Conservation (phyloP, 2,329 filamentous ascomycete species). For the Stachybotrys chlorohalonatus region DNA sequence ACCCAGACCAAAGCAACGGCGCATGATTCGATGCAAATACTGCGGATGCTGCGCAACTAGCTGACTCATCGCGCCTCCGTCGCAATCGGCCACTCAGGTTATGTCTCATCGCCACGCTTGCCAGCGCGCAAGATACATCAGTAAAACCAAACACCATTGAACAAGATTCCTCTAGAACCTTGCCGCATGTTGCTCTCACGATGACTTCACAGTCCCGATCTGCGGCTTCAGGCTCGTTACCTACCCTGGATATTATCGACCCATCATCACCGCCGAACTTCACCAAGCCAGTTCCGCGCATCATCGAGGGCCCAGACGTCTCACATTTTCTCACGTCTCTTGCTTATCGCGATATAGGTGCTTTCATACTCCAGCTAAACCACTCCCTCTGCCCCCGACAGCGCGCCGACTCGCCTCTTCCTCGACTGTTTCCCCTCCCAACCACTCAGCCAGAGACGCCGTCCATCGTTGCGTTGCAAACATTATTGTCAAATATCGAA, state of each 20-base stretch:
- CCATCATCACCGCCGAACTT: constrained; percentile 44
- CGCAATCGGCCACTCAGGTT: no score
- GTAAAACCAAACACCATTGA: no score
- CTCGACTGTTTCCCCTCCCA: constrained; percentile 31
- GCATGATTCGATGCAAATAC: no score
- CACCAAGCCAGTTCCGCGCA: constrained; percentile 62
- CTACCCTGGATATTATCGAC: constrained; percentile 39
- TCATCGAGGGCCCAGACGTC: constrained; percentile 79
- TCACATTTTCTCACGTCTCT: constrained; percentile 67
- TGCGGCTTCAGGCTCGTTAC: constrained; percentile 5
- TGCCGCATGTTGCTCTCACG: no score
- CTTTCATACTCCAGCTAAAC: constrained; percentile 86
- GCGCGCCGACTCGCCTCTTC: constrained; percentile 24
- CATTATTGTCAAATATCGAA: constrained; percentile 56
- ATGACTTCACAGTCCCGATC: background rate
- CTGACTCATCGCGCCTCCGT: no score
- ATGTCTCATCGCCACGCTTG: no score
- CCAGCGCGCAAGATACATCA: no score
- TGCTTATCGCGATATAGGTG: constrained; percentile 80
- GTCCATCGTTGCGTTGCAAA: constrained; percentile 55
- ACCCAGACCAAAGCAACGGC: no score
- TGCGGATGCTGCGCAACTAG: no score
- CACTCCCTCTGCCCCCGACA: constrained; percentile 68
- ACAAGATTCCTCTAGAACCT: no score
- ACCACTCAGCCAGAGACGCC: constrained; percentile 32